Base-by-base conservation (phyloP, 495 filamentous ascomycete species). In the Neurospora africana region DNA sequence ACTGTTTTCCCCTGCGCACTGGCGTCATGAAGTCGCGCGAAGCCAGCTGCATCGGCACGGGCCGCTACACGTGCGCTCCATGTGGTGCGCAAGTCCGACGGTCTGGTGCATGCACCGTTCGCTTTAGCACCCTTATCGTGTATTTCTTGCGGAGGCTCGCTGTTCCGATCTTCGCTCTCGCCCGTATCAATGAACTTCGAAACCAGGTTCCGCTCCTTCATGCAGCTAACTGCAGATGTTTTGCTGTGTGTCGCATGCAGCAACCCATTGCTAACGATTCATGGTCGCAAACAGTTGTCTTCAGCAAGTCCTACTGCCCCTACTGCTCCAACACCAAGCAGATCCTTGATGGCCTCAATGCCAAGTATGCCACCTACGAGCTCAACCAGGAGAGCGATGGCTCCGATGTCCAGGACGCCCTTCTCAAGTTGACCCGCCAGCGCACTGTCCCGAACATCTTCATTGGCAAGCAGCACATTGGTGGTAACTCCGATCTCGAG, bases 301-400 rank as follows among this genome's bases (percentile, higher is more conserved):
- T 99, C 88, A 92, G 89, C 80, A 99, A 99, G 84, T 92, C 91
- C 17, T 97, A 91, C 83, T 99, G 95, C 87, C 94, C 95, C n/a
- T 95, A 97, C 88, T 98, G 95, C 86, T 83, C 79, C 38, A 86
- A 93, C 70, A 88, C 89, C 74, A 98, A 98, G 89, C 69, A 81
- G 11, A 84, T 93, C 43, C 85, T 99, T 75, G 86, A 83, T 75
- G 82, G 89, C 43, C 68, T 88, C 72, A 88, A 89, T 74, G 94
- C 92, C 61, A 92, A 93, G 78, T 93, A 88, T 81, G 89, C 86
- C 76, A 74, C 83, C 38, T 83, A 97, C 47, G 95, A 99, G 85
- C 83, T 99, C 72, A 94, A 99, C 83, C 83, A 93, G 85, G 86
- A 91, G 75, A 86, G 90, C 68, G 94, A 98, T 81, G 95, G 95